Evolutionary conservation across 2,329 filamentous ascomycete genomes (phyloP), one percentile per base, ranked within the genome.

Genomic region (Monilinia laxa): DNA sequence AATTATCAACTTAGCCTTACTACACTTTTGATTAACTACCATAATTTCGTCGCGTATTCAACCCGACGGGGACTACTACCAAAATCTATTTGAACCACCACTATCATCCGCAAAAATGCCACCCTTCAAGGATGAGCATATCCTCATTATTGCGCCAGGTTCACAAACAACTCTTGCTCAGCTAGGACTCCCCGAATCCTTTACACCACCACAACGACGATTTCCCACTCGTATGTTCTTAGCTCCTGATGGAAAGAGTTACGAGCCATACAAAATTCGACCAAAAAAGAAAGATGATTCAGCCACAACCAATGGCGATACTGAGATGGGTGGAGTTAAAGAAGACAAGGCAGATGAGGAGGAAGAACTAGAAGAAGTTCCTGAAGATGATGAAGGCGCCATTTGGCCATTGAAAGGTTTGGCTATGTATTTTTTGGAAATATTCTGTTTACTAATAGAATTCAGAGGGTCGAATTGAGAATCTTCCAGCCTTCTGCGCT

Each of bases 141-240:
- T 76, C 52, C 69, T 75, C 35, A 74, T 77, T 71, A 82, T 85
- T 76, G 81, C 81, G 73, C 83, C 83, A 63, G 76, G 76, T 12
- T 75, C 73, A 31, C 73, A 76, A 69, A 76, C 73, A 31, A 76
- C 75, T 40, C 70, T 76, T 31, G 76, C 75, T 51, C 76, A 77
- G 69, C 54, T 77, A 18, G 76, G 76, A 28, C 70, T 77, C 6
- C 75, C 75, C 28, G 76, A 77, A 69, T 76, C 74, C 18, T 76
- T 98, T 78, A 96, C 93, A 47, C 93, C 93, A 54, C 92, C 95
- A n/a, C 85, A 88, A 69, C 86, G 91, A 77, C 91, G 93, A 72
- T 86, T 98, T 72, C 88, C 91, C 42, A 97, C 94, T 79, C 90
- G 95, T 81, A 97, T 99, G 93, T 99, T 98, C 74, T 84, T 84